Percentiles rank a stretch among this genome's conserved stretches.
Evolutionary conservation across 352 stramenopile genomes (phyloP).

Genomic region (Phytopythium sindhum): DNA sequence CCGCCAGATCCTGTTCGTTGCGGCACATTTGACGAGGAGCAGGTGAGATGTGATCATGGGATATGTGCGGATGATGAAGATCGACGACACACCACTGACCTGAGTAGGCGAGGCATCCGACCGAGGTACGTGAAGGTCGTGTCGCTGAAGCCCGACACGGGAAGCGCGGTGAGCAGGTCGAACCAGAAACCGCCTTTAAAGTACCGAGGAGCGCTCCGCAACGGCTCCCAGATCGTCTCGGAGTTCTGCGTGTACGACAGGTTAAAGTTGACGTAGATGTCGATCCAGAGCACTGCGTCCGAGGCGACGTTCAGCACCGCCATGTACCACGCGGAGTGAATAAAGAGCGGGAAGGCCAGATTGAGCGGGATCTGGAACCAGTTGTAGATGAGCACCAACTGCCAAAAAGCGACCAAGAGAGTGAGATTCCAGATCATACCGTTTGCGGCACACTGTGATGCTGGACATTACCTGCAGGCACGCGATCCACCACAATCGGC

Average conservation of each 20-base stretch:
- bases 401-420: slow-evolving; percentile 36
- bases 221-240: slow-evolving; percentile 25
- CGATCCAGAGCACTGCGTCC: slow-evolving; percentile 33
- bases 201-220: slow-evolving; percentile 25
- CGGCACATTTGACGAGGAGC: background rate
- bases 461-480: slow-evolving; percentile 12
- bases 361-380: slow-evolving; percentile 40
- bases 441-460: background rate
- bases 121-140: slow-evolving; percentile 10
- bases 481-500: slow-evolving; percentile 16
- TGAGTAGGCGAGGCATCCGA: slow-evolving; percentile 14
- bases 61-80: background rate
- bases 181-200: slow-evolving; percentile 16
- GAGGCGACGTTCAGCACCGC: slow-evolving; percentile 17
- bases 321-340: slow-evolving; percentile 17
- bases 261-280: slow-evolving; percentile 49
- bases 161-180: slow-evolving; percentile 35
- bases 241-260: slow-evolving; percentile 20
- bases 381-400: slow-evolving; percentile 32
- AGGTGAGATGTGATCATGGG: background rate
- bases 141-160: slow-evolving; percentile 26
- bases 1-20: slow-evolving; percentile 23
- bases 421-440: slow-evolving; percentile 15
- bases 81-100: slow-evolving; percentile 7
- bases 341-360: slow-evolving; percentile 34